Evolutionary conservation across 2,329 filamentous ascomycete species (phyloP).

Genomic region (Salinomyces thailandicus): DNA sequence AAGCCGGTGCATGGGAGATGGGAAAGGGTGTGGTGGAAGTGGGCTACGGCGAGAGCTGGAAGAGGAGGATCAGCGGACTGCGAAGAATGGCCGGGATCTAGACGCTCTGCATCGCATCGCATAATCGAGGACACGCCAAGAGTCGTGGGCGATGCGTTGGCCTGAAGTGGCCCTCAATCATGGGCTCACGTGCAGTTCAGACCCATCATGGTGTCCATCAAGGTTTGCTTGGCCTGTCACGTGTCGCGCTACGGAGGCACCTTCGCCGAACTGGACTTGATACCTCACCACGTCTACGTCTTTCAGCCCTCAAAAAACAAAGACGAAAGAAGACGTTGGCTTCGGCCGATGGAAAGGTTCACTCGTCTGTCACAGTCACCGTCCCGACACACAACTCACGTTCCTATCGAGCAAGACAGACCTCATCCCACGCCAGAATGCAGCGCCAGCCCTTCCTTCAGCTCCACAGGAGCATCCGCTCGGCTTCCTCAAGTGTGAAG

Average conservation of each 20-base stretch:
- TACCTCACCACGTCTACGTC: too few species aligned
- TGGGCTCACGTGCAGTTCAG: too few species aligned
- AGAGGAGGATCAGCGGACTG: slow-evolving; percentile 31
- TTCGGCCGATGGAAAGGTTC: too few species aligned
- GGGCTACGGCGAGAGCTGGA: slow-evolving; percentile 35
- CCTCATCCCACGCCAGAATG: background rate
- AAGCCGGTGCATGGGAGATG: slow-evolving; percentile 29
- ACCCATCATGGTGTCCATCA: background rate
- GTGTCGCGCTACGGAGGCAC: too few species aligned
- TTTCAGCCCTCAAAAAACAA: too few species aligned
- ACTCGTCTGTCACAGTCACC: too few species aligned
- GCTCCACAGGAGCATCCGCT: background rate
- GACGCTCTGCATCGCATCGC: background rate
- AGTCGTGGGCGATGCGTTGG: too few species aligned
- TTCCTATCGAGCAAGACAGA: too few species aligned
- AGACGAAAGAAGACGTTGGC: too few species aligned
- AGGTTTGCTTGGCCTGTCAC: background rate
- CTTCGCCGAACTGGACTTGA: too few species aligned
- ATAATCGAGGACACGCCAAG: background rate
- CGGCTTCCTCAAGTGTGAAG: background rate
- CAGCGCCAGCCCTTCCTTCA: background rate
- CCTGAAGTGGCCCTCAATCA: too few species aligned
- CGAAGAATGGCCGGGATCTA: slow-evolving; percentile 24
- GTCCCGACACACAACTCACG: too few species aligned
- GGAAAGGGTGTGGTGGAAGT: slow-evolving; percentile 38